Conservation (phyloP, 2,329 filamentous ascomycete genomes). For the Hypomyces perniciosus region DNA sequence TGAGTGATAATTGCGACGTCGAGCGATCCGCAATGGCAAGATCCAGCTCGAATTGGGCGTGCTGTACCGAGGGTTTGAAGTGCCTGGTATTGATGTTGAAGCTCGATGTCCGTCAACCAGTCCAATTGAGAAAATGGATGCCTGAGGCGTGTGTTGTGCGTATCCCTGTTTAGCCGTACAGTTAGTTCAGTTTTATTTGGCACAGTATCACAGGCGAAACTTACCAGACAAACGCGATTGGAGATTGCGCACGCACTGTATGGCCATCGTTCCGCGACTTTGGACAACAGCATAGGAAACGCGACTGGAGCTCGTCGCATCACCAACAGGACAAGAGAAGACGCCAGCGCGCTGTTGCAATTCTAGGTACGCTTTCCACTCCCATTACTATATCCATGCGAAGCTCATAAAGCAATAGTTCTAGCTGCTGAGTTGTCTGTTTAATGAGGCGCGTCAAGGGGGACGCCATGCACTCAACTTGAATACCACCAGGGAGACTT, state of each 20-base stretch:
- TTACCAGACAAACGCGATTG: conserved; percentile 5
- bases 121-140: conserved; percentile 11
- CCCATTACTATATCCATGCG: neutral
- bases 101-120: conserved; percentile 7
- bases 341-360: neutral
- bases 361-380: conserved; percentile 1
- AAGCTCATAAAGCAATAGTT: conserved; percentile 9
- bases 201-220: neutral
- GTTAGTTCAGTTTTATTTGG: conserved; percentile 4
- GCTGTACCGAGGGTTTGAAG: conserved; percentile 8
- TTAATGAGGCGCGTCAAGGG: conserved; percentile 7
- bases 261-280: conserved; percentile 10
- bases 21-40: conserved; percentile 5
- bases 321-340: neutral
- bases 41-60: conserved; percentile 20
- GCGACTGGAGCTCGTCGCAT: conserved; percentile 15
- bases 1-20: neutral
- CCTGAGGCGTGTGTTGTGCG: conserved; percentile 17
- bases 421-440: conserved; percentile 11
- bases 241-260: conserved; percentile 15
- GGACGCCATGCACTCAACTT: conserved; percentile 19
- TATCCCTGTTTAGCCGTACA: conserved; percentile 6
- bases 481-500: conserved; percentile 17
- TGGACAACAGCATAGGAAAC: conserved; percentile 11
- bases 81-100: conserved; percentile 7